Conservation (phyloP, 2,329 filamentous ascomycete species). For the Thermothelomyces thermophilus region DNA sequence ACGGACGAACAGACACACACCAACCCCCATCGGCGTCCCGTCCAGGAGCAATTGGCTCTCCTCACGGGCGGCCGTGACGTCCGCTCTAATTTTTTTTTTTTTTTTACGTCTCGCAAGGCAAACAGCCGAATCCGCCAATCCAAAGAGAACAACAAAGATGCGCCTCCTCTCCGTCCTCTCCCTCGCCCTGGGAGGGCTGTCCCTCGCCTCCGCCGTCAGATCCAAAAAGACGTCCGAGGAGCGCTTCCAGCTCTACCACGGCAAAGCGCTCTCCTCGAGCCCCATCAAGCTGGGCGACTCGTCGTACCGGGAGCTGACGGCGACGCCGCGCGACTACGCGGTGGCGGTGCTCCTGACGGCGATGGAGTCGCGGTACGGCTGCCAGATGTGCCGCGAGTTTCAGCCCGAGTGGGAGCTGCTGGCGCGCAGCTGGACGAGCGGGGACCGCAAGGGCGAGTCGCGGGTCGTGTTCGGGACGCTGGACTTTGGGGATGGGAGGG, state of each 20-base stretch:
- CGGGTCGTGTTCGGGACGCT: constrained; percentile 74
- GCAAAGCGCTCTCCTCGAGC: constrained; percentile 56
- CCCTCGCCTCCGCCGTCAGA: constrained; percentile 52
- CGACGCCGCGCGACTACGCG: constrained; percentile 74
- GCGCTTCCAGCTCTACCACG: constrained; percentile 64
- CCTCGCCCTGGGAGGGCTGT: constrained; percentile 41
- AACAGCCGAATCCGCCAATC: not conserved
- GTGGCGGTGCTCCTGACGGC: constrained; percentile 81
- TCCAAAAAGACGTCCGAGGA: constrained; percentile 48
- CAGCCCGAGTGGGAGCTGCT: constrained; percentile 91
- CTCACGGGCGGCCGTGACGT: not conserved
- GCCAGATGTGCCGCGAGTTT: constrained; percentile 80
- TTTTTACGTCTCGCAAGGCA: too few species aligned
- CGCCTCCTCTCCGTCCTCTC: constrained; percentile 59
- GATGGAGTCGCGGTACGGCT: constrained; percentile 74
- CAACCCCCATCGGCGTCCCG: not conserved
- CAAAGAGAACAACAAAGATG: constrained; percentile 48
- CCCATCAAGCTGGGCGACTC: constrained; percentile 74
- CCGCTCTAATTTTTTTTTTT: too few species aligned
- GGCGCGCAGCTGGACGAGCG: constrained; percentile 78
- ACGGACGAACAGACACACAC: constrained; percentile 13
- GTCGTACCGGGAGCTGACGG: constrained; percentile 68
- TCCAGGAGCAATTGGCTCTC: constrained; percentile 21
- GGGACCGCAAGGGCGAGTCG: constrained; percentile 67
- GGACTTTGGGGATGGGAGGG: constrained; percentile 80